Conservation (phyloP, 2,329 filamentous ascomycete species). For the Sporothrix globosa region DNA sequence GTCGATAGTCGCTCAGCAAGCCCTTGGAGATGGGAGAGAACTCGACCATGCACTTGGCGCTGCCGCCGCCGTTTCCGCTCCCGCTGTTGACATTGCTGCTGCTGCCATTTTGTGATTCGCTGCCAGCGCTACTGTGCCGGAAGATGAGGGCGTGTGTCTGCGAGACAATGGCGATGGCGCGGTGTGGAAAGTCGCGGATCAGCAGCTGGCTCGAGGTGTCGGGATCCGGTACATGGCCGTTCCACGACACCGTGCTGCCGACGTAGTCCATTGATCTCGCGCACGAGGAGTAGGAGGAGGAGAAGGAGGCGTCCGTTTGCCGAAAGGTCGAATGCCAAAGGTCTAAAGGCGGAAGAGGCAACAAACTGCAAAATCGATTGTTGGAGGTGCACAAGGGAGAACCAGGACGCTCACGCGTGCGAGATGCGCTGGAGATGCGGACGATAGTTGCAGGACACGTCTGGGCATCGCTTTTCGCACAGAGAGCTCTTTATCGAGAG, state of each 20-base stretch:
- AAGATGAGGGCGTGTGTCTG: constrained; percentile 80
- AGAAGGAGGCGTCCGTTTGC: not conserved
- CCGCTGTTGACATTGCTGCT: constrained; percentile 43
- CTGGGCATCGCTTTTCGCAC: constrained; percentile 19
- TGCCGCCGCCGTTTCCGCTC: constrained; percentile 44
- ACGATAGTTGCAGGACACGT: not conserved
- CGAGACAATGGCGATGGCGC: constrained; percentile 84
- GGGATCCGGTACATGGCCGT: constrained; percentile 52
- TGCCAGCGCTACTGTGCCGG: constrained; percentile 71
- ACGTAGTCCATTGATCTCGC: constrained; percentile 52
- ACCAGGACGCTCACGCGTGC: not conserved
- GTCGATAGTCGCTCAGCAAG: constrained; percentile 75
- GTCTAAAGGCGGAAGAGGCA: not conserved
- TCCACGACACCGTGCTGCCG: constrained; percentile 48
- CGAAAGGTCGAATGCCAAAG: not conserved
- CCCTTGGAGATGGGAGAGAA: constrained; percentile 68
- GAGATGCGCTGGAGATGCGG: constrained; percentile 1
- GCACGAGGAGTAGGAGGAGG: too few relatives aligned
- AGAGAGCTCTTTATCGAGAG: not conserved
- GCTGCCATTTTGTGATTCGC: constrained; percentile 54
- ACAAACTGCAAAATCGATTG: not conserved
- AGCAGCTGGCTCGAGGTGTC: constrained; percentile 75
- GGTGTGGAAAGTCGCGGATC: constrained; percentile 82
- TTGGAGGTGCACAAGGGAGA: not conserved
- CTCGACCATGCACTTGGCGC: constrained; percentile 77